These are phyloP conservation scores for Aaosphaeria arxii DNA, from an alignment of 2,329 filamentous ascomycete genomes.

Conservation along the genomic window DNA sequence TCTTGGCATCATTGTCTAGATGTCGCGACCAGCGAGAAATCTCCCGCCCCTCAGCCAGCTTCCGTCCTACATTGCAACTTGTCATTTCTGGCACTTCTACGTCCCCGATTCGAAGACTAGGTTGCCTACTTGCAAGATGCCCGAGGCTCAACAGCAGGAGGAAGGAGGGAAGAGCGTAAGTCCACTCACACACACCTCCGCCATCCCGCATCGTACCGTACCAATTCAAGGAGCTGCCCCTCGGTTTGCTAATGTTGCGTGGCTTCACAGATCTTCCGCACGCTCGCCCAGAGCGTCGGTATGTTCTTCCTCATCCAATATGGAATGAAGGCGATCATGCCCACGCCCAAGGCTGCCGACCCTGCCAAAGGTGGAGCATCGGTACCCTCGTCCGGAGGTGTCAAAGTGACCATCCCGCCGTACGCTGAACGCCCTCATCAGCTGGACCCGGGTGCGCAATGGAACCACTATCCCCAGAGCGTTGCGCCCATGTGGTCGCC, in stretches of 20 bases:
- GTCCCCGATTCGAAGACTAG: too few species aligned
- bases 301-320: conserved; percentile 61
- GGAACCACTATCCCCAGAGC: conserved; percentile 64
- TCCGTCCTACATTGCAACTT: background rate
- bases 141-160: conserved; percentile 23
- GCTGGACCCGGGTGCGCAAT: conserved; percentile 54
- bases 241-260: background rate
- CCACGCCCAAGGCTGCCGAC: conserved; percentile 21
- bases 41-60: conserved; percentile 5
- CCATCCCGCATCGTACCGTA: too few species aligned
- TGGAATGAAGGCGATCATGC: conserved; percentile 55
- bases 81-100: too few species aligned
- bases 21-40: conserved; percentile 2
- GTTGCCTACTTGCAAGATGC: conserved; percentile 13
- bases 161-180: too few species aligned
- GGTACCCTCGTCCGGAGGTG: conserved; percentile 12
- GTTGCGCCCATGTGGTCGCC: conserved; percentile 86
- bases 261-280: conserved; percentile 26
- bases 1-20: conserved; percentile 7
- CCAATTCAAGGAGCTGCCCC: too few species aligned
- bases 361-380: conserved; percentile 17
- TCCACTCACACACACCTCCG: too few species aligned
- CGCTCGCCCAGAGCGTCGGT: conserved; percentile 54
- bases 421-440: conserved; percentile 34
- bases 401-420: conserved; percentile 33